Evolutionary conservation across 2,329 filamentous ascomycete species (phyloP).

Genomic region (Alternaria incomplexa): DNA sequence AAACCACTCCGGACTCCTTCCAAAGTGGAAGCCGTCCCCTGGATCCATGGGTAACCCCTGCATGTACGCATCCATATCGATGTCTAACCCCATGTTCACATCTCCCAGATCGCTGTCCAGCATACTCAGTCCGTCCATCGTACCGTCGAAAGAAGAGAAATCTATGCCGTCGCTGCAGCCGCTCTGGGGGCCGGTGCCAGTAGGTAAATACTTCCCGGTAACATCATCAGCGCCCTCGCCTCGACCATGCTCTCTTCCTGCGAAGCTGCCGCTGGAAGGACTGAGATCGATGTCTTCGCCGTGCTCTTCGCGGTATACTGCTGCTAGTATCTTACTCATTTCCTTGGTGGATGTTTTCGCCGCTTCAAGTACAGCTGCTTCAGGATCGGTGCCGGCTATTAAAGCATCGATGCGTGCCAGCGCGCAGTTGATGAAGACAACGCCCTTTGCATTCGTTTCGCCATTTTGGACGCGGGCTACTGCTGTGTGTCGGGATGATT

Average conservation of each 20-base stretch:
- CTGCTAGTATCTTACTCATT: slow-evolving; percentile 17
- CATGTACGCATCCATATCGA: slow-evolving; percentile 10
- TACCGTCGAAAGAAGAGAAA: neutral
- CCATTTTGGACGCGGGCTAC: slow-evolving; percentile 26
- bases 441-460: slow-evolving; percentile 36
- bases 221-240: slow-evolving; percentile 16
- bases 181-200: neutral
- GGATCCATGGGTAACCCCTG: neutral
- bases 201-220: neutral
- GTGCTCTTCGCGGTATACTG: slow-evolving; percentile 27
- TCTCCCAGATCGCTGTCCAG: neutral
- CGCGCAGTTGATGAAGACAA: slow-evolving; percentile 24
- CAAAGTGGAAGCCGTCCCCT: neutral
- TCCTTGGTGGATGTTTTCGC: slow-evolving; percentile 23
- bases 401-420: slow-evolving; percentile 36
- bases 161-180: neutral
- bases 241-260: slow-evolving; percentile 14
- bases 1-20: slow-evolving; percentile 15
- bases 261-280: neutral
- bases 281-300: slow-evolving; percentile 28
- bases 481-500: slow-evolving; percentile 11
- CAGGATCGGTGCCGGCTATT: slow-evolving; percentile 14
- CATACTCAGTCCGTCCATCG: slow-evolving; percentile 3
- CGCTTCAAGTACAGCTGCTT: slow-evolving; percentile 24
- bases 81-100: neutral